Percentiles rank a stretch among this genome's conserved stretches.
phyloP scores from a whole-genome alignment of 345 rosid species.

The Chamaenerion angustifolium region DNA sequence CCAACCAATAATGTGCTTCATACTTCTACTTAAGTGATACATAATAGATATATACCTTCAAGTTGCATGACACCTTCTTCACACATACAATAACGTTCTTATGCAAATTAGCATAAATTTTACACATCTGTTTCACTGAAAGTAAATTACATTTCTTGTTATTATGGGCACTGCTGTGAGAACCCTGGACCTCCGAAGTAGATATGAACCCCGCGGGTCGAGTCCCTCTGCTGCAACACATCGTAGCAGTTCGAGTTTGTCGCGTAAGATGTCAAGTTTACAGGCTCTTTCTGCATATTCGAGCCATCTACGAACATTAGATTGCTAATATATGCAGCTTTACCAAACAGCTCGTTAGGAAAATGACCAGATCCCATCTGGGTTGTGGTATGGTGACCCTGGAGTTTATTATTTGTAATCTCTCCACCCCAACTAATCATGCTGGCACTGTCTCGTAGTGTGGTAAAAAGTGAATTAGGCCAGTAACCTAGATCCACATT shows the following conservation, averaged over 20 bases:
- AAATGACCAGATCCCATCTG: slow-evolving; percentile 1
- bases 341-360: not conserved
- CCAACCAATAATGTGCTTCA: no score
- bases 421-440: slow-evolving; percentile 32
- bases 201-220: not conserved
- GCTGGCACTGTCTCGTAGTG: slow-evolving; percentile 12
- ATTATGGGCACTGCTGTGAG: slow-evolving; percentile 1
- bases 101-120: no score
- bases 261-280: not conserved
- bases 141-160: no score
- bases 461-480: slow-evolving; percentile 21
- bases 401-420: slow-evolving; percentile 9
- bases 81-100: no score
- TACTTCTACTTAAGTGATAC: no score
- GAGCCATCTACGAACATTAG: not conserved
- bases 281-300: not conserved
- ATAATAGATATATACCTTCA: no score
- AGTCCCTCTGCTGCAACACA: not conserved
- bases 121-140: no score
- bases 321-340: not conserved
- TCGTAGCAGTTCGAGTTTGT: not conserved
- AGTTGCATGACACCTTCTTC: no score
- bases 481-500: slow-evolving; percentile 17
- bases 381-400: slow-evolving; percentile 1
- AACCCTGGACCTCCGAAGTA: slow-evolving; percentile 5